Base-by-base conservation (phyloP, 176 grass and related monocot genomes). In the Phoenix dactylifera region DNA sequence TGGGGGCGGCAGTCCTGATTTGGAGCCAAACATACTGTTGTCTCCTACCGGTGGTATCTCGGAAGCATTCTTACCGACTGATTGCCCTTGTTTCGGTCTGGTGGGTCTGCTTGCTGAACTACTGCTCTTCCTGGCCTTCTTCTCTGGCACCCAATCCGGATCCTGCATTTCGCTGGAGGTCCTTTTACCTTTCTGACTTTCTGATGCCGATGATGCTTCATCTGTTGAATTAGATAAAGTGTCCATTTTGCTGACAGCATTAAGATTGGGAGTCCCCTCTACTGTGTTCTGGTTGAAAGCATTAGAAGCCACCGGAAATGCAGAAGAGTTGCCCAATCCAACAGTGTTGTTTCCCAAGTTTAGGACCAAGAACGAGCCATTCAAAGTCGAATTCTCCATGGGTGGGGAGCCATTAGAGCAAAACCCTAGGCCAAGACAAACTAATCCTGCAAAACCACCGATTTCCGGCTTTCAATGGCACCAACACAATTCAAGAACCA, bases 341-440 rank as follows among this genome's bases (percentile, higher is more conserved):
- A 78, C 65, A 6, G 66, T 71, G 28, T 78, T 78, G 50, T 48
- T 71, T 51, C 67, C 67, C 59, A 78, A 49, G 63, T 78, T 78
- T 39, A 78, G 76, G 32, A 78, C 30, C 60, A 78, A 63, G 63
- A 78, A 78, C 9, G 76, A 71, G 29, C 76, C 52, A 63, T 78
- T 78, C 7, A 53, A 50, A 23, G 63, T 39, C 25, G 51, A 29
- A 67, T 76, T 76, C 54, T 59, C 63, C 63, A n/a, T 44, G 9
- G 10, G 35, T 0, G 10, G 10, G 35, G 35, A 44, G 1, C 9
- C 7, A 44, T 44, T 44, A 3, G 9, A 44, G 35, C 35, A 44
- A 44, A 44, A 9, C 35, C 35, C 35, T 9, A 44, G 35, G 35
- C 35, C 12, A 12, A 44, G 14, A 12, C 35, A 3, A 44, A 44